Base-by-base conservation (phyloP, 257 asterid species). In the Solanum arcanum region DNA sequence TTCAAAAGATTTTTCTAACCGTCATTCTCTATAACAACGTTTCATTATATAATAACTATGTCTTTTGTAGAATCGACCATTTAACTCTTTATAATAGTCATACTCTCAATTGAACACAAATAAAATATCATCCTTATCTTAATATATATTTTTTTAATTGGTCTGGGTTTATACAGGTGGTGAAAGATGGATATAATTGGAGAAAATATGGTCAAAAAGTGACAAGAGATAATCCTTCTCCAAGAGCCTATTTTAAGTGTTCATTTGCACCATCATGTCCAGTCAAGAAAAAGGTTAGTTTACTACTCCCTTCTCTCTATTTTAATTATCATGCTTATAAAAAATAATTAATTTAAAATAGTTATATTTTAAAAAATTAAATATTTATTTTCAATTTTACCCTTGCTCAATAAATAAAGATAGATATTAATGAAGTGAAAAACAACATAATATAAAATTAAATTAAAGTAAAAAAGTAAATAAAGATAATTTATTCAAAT, bases 161-260 rank as follows among this genome's bases (percentile, higher is more conserved):
- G 44, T 25, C 5, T 39, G 41, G 35, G 13, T 3, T 74, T 82
- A n/a, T 64, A 11, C 75, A 95, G 98, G 86, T 90, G 76, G 95
- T 95, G 11, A 93, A 92, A 46, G 98, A 95, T 87, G 98, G 98
- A 62, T 93, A 94, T 84, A 94, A 94, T 41, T 95, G 98, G 98
- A 73, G 97, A 84, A 95, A 95, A 88, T 94, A 95, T 87, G 98
- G 98, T 66, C 98, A 95, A 81, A 95, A 95, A 75, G 97, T 94
- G 21, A 95, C 98, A 0, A 91, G 94, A 86, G 98, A 94, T 86
- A 95, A 95, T 86, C 96, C 98, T 10, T 94, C 96, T 87, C 98
- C 98, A 5, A 94, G 98, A 92, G 98, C 98, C 84, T 95, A 95
- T 85, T 94, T 87, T 49, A 94, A 92, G 91, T 95, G 98, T 89